Evolutionary conservation across 2,329 filamentous ascomycete species (phyloP).

Genomic region (Cryphonectria nitschkei): DNA sequence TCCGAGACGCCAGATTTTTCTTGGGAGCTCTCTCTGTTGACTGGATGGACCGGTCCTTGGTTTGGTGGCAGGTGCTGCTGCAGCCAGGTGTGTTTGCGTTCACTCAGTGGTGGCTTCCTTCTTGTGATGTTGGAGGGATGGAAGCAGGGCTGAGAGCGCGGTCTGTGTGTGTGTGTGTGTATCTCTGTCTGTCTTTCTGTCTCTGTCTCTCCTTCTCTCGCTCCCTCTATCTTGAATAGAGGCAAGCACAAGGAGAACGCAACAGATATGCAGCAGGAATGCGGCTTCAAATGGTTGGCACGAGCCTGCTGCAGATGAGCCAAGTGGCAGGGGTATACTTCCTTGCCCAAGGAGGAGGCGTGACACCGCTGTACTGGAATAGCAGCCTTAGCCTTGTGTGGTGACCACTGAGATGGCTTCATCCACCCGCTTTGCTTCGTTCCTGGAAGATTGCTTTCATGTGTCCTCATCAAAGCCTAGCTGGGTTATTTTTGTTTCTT

Average conservation of each 20-base stretch:
- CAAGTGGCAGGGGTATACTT: constrained; percentile 27
- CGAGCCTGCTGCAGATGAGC: constrained; percentile 28
- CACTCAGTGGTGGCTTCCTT: constrained; percentile 18
- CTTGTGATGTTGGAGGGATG: constrained; percentile 1
- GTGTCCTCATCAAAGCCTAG: constrained; percentile 26
- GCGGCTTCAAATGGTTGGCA: constrained; percentile 30
- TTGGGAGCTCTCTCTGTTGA: constrained; percentile 28
- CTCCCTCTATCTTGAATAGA: not conserved
- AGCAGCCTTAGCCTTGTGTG: constrained; percentile 21
- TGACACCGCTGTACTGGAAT: constrained; percentile 23
- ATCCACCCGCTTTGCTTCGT: constrained; percentile 27
- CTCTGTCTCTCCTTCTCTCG: not conserved
- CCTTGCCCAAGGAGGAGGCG: constrained; percentile 20
- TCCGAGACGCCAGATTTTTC: constrained; percentile 27
- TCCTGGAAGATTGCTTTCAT: constrained; percentile 22
- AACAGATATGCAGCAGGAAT: constrained; percentile 24
- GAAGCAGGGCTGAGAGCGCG: constrained; percentile 23
- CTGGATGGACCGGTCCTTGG: constrained; percentile 23
- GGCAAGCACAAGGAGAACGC: constrained; percentile 13
- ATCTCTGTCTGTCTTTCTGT: not conserved
- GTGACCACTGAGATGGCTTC: constrained; percentile 23
- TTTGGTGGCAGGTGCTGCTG: constrained; percentile 29
- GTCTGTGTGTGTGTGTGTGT: constrained; percentile 17
- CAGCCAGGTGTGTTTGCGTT: constrained; percentile 26
- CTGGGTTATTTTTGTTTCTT: constrained; percentile 31